Percentiles rank a stretch among this genome's conserved stretches.
Conservation (phyloP, 225 moss, liverwort and hornwort genomes). For the Anthoceros angustus region DNA sequence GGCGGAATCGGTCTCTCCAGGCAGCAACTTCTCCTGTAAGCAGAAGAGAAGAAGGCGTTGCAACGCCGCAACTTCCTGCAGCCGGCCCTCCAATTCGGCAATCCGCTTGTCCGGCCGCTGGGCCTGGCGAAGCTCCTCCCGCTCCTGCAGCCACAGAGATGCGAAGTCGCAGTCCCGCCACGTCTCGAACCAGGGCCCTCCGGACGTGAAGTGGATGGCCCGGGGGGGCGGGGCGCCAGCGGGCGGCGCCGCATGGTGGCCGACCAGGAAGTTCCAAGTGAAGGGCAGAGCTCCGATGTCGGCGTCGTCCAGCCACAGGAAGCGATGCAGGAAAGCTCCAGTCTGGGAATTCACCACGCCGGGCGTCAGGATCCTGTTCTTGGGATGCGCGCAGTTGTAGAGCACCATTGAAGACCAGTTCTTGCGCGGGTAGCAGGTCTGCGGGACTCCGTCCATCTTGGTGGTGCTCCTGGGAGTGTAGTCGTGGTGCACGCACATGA, state of each 20-base stretch:
- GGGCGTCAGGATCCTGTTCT: conserved; percentile 35
- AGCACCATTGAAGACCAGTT: conserved; percentile 65
- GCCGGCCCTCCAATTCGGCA: neutral
- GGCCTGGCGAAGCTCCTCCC: conserved; percentile 23
- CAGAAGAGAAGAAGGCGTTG: neutral
- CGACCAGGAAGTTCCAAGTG: conserved; percentile 63
- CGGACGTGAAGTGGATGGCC: conserved; percentile 46
- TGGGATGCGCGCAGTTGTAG: conserved; percentile 41
- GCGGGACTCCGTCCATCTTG: conserved; percentile 40
- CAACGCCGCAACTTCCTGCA: neutral
- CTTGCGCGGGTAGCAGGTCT: conserved; percentile 45
- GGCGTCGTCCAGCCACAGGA: conserved; percentile 47
- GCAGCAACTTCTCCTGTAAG: neutral
- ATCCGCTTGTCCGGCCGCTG: neutral
- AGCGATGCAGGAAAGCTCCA: conserved; percentile 49
- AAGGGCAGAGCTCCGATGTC: conserved; percentile 39
- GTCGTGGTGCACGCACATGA: conserved; percentile 51
- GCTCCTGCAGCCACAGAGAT: conserved; percentile 24
- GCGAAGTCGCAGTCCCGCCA: conserved; percentile 37
- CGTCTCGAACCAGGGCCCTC: conserved; percentile 55
- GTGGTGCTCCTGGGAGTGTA: conserved; percentile 22
- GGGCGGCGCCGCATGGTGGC: conserved; percentile 19
- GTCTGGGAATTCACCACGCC: conserved; percentile 28
- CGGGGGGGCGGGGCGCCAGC: conserved; percentile 10
- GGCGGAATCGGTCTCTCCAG: neutral